Evolutionary conservation across 2,329 filamentous ascomycete species (phyloP).

Genomic region (Cladophialophora yegresii): DNA sequence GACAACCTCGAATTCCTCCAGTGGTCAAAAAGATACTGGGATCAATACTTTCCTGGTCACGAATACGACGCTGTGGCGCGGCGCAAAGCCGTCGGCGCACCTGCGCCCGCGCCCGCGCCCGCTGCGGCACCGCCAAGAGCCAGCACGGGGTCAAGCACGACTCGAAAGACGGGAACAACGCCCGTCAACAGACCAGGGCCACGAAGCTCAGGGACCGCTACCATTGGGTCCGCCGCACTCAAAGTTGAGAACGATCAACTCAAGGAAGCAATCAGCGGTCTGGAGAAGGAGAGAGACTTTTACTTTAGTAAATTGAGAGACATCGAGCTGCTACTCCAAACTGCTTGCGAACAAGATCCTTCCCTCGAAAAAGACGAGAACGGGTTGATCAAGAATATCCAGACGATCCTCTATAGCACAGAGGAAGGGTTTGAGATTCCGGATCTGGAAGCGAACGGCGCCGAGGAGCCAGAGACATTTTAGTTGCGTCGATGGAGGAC

Average conservation of each 20-base stretch:
- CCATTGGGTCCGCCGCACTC: conserved; percentile 55
- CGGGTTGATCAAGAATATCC: conserved; percentile 90
- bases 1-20: conserved; percentile 99
- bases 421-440: conserved; percentile 87
- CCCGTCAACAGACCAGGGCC: conserved; percentile 44
- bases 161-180: conserved; percentile 63
- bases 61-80: conserved; percentile 90
- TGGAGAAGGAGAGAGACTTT: conserved; percentile 96
- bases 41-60: conserved; percentile 94
- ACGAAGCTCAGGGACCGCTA: conserved; percentile 40
- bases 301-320: conserved; percentile 99
- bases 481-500: conserved; percentile 22
- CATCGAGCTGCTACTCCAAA: conserved; percentile 92
- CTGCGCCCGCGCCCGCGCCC: conserved; percentile 54
- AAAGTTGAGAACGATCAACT: conserved; percentile 82
- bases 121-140: conserved; percentile 46
- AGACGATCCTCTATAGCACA: conserved; percentile 94
- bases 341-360: conserved; percentile 87
- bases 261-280: conserved; percentile 90
- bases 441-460: conserved; percentile 68
- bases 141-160: conserved; percentile 50
- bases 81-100: conserved; percentile 73
- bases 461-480: conserved; percentile 49
- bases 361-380: conserved; percentile 93
- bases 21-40: conserved; percentile 96